A percentile compares a stretch with the other conserved stretches of the same genome.
These are phyloP conservation scores for Calonectria montana DNA, from an alignment of 2,329 filamentous ascomycete species.

Conservation along the genomic window DNA sequence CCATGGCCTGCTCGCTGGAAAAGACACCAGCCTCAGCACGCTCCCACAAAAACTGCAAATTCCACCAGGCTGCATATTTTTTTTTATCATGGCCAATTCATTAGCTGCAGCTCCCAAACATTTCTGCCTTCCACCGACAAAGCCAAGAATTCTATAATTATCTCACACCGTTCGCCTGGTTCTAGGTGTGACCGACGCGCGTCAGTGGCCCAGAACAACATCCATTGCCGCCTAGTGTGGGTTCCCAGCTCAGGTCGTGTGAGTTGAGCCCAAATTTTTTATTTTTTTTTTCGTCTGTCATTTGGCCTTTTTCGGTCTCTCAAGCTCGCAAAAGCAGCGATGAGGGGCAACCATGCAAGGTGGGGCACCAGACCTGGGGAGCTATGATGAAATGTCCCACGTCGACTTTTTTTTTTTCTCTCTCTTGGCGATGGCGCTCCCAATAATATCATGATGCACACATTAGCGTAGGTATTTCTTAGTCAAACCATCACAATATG, in stretches of 20 bases:
- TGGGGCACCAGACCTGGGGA: conserved; percentile 60
- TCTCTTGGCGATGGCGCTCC: background rate
- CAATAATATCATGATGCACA: background rate
- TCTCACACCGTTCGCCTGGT: conserved; percentile 16
- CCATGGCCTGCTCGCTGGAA: conserved; percentile 30
- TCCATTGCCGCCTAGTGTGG: conserved; percentile 10
- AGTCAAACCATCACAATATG: background rate
- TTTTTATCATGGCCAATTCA: conserved; percentile 6
- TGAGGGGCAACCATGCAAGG: conserved; percentile 66
- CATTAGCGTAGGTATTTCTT: background rate
- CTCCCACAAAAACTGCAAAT: conserved; percentile 31
- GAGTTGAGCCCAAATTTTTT: conserved; percentile 6
- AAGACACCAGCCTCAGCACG: conserved; percentile 30
- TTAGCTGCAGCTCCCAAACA: conserved; percentile 28
- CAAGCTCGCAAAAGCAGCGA: conserved; percentile 66
- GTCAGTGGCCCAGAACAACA: conserved; percentile 21
- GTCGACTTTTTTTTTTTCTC: conserved; percentile 27
- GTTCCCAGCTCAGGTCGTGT: conserved; percentile 2
- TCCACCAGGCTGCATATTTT: conserved; percentile 36
- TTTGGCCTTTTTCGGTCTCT: conserved; percentile 30
- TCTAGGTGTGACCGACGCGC: conserved; percentile 29
- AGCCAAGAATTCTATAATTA: conserved; percentile 30
- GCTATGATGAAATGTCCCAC: conserved; percentile 45
- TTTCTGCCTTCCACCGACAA: conserved; percentile 23
- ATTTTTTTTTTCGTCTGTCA: conserved; percentile 8